Percentiles rank a stretch among this genome's conserved stretches.
These are phyloP conservation scores for Penicilliopsis zonata DNA, from an alignment of 495 filamentous ascomycete species.

Conservation along the genomic window DNA sequence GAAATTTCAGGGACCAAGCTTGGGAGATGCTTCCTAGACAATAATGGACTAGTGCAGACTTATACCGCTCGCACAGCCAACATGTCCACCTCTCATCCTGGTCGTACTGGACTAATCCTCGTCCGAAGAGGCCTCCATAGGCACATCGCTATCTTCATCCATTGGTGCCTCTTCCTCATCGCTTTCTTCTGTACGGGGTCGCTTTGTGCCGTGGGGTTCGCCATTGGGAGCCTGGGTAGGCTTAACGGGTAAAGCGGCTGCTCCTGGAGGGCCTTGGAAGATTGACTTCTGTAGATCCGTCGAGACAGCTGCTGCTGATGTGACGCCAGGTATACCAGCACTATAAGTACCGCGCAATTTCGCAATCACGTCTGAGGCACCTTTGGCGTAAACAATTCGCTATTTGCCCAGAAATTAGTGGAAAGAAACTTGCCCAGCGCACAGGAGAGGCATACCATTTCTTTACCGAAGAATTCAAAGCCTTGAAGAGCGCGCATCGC, in stretches of 20 bases:
- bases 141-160: constrained; percentile 54
- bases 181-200: constrained; percentile 60
- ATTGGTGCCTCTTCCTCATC: constrained; percentile 58
- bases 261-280: constrained; percentile 54
- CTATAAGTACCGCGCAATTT: constrained; percentile 86
- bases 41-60: no score
- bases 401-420: constrained; percentile 19
- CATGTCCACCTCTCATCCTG: no score
- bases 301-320: constrained; percentile 39
- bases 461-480: constrained; percentile 74
- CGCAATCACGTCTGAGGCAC: constrained; percentile 70
- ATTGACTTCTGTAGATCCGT: constrained; percentile 75
- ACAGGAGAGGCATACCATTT: constrained; percentile 52
- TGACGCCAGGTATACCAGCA: constrained; percentile 42
- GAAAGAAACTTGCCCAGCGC: constrained; percentile 1
- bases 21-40: not conserved
- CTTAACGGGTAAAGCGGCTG: constrained; percentile 26
- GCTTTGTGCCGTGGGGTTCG: constrained; percentile 42
- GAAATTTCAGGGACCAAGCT: constrained; percentile 2
- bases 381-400: constrained; percentile 83
- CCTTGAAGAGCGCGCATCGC: constrained; percentile 82
- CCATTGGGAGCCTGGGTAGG: constrained; percentile 25
- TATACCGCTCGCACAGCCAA: no score
- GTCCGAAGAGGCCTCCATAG: constrained; percentile 43
- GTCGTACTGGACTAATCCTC: constrained; percentile 25